These are phyloP conservation scores for Pythium biforme DNA, from an alignment of 352 stramenopile genomes.

Conservation along the genomic window DNA sequence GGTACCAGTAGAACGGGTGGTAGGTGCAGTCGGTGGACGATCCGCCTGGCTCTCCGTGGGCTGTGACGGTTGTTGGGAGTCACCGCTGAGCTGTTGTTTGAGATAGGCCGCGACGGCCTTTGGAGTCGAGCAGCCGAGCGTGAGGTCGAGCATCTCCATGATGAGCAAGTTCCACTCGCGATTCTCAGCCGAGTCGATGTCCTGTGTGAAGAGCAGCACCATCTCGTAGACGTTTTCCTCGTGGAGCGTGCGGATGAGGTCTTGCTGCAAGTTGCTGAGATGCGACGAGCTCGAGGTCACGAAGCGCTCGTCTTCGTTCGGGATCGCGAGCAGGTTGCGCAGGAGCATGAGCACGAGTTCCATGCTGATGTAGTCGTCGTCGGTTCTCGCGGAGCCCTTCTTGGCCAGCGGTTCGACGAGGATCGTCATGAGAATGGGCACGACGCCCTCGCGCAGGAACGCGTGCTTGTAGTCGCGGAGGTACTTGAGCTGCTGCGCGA, in stretches of 20 bases:
- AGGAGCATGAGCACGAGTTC: slow-evolving; percentile 87
- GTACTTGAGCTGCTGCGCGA: slow-evolving; percentile 79
- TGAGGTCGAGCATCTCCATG: slow-evolving; percentile 89
- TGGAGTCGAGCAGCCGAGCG: slow-evolving; percentile 64
- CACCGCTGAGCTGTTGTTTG: slow-evolving; percentile 31
- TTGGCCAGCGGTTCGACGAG: slow-evolving; percentile 76
- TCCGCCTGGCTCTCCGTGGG: background rate
- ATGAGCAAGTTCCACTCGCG: slow-evolving; percentile 87
- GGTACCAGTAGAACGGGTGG: background rate
- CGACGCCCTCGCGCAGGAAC: slow-evolving; percentile 65
- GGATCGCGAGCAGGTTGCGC: slow-evolving; percentile 79
- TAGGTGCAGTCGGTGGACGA: background rate
- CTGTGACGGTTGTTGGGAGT: background rate
- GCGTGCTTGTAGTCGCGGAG: slow-evolving; percentile 84
- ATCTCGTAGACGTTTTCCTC: slow-evolving; percentile 88
- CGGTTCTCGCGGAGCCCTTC: slow-evolving; percentile 54
- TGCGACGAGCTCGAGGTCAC: slow-evolving; percentile 80
- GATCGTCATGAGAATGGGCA: slow-evolving; percentile 86
- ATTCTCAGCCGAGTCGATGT: slow-evolving; percentile 84
- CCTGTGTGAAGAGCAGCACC: slow-evolving; percentile 80
- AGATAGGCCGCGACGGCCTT: slow-evolving; percentile 62
- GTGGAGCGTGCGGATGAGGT: slow-evolving; percentile 74
- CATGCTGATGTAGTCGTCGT: slow-evolving; percentile 81
- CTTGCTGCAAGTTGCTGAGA: slow-evolving; percentile 77
- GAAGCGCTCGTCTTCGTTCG: slow-evolving; percentile 75